Base-by-base conservation (phyloP, 2,329 filamentous ascomycete genomes). In the Trichoderma pleuroti region DNA sequence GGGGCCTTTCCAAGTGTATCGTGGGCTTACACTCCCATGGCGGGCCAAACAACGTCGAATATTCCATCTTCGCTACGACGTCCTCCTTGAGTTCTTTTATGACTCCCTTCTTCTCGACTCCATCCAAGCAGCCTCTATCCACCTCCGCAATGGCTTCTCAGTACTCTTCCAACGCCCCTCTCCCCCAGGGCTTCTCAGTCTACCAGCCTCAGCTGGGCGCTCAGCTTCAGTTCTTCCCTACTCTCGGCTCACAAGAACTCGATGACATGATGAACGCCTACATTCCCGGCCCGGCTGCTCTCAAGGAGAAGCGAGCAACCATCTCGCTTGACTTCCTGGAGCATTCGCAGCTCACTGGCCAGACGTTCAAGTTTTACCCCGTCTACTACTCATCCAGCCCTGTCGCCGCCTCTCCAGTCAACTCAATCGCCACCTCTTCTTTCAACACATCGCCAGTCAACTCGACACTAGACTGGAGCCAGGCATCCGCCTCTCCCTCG, bases 201-300 rank as follows among this genome's bases (percentile, higher is more conserved):
- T 88, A 85, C 77, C 88, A 91, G 82, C 83, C 87, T 56, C 78
- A 82, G 62, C 81, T 88, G 68, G 88, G 88, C 65, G 84, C 85
- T 61, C 80, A 85, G 72, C 82, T 91, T 70, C 83, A 93, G 80
- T 89, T 93, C 86, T 80, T 90, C 78, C 86, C 93, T 82, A 81
- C 90, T 76, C 82, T 93, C 80, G 82, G 90, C 77, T 83, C 86
- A 72, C 75, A 86, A 80, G 85, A 92, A 78, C 84, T 91, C 67
- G 87, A 90, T 75, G 81, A 86, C 67, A 80, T 91, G 77, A 84
- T 91, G 75, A 81, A 88, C 78, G 83, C 84, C 72, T 89, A 89
- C 78, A 78, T 90, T 63, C 80, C 86, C 60, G 86, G 87, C 63
- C 76, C 85, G 63, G 83, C 81, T 64, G 82, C 86, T 30, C 85